These are phyloP conservation scores for Celoporthe dispersa DNA, from an alignment of 2,329 filamentous ascomycete genomes.

Conservation along the genomic window DNA sequence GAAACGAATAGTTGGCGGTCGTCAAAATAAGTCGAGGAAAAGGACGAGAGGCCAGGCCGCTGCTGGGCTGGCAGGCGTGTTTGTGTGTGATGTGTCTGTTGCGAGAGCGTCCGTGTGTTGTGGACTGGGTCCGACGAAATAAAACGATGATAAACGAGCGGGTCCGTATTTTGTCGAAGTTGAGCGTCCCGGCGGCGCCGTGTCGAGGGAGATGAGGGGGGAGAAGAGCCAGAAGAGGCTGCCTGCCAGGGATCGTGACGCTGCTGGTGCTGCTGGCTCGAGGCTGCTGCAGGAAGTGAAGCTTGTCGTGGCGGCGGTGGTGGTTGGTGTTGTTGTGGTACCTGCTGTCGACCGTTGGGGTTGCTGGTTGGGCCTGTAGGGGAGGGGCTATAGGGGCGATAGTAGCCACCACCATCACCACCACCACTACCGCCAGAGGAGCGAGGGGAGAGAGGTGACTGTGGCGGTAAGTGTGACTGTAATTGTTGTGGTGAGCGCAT, in stretches of 20 bases:
- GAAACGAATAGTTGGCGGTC: conserved; percentile 3
- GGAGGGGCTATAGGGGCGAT: conserved; percentile 14
- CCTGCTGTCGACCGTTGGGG: conserved; percentile 5
- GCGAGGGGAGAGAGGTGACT: conserved; percentile 17
- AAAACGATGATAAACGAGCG: conserved; percentile 27
- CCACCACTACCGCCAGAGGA: conserved; percentile 4
- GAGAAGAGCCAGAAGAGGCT: conserved; percentile 7
- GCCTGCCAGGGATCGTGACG: conserved; percentile 6
- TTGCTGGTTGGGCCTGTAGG: conserved; percentile 14
- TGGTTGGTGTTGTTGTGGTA: conserved; percentile 1
- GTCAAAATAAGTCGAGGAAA: conserved; percentile 13
- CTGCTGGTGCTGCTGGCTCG: conserved; percentile 10
- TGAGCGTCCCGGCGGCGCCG: conserved; percentile 29
- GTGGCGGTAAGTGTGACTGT: background rate
- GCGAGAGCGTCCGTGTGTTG: conserved; percentile 20
- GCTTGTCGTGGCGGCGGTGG: background rate
- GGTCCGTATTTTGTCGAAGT: conserved; percentile 28
- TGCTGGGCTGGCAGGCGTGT: conserved; percentile 14
- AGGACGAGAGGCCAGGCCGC: conserved; percentile 19
- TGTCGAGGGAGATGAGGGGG: conserved; percentile 22
- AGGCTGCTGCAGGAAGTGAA: background rate
- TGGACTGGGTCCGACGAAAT: conserved; percentile 25
- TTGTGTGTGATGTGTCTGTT: conserved; percentile 14
- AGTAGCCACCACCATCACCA: background rate
- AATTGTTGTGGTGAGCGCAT: conserved; percentile 9